phyloP scores from a whole-genome alignment of 2,329 filamentous ascomycete species.

The Chaetothyriales sp. region DNA sequence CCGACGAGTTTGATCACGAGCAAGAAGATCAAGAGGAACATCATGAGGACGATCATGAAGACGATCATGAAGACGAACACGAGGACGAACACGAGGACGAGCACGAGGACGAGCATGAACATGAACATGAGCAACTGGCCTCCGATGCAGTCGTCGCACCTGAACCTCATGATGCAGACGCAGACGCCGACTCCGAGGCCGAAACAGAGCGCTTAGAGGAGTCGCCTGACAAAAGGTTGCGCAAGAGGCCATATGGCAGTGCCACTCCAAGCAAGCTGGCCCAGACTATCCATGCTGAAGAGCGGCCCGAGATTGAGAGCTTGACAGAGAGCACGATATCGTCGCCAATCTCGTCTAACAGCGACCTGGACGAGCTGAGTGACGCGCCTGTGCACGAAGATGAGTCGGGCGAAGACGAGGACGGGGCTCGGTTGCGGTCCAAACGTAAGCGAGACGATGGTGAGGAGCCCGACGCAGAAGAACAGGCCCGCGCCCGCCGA shows the following conservation, averaged over 20 bases:
- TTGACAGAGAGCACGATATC: conserved; percentile 24
- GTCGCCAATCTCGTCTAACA: conserved; percentile 14
- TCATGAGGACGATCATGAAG: conserved; percentile 83
- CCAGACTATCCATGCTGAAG: conserved; percentile 25
- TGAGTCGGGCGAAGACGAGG: conserved; percentile 5
- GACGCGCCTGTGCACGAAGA: conserved; percentile 13
- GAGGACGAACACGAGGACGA: not conserved
- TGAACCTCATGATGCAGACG: conserved; percentile 39
- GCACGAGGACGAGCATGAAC: conserved; percentile 35
- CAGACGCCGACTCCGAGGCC: conserved; percentile 63
- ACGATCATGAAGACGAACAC: conserved; percentile 42
- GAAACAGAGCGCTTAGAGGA: conserved; percentile 87
- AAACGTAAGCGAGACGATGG: conserved; percentile 23
- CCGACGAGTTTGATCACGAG: conserved; percentile 33
- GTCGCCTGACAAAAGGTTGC: conserved; percentile 54
- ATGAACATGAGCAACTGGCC: conserved; percentile 15
- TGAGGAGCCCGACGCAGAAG: conserved; percentile 11
- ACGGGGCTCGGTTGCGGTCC: conserved; percentile 10
- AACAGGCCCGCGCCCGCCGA: conserved; percentile 22
- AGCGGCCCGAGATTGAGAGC: conserved; percentile 18
- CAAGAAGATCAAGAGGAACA: conserved; percentile 76
- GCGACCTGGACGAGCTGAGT: conserved; percentile 14
- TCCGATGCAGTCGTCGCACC: conserved; percentile 20
- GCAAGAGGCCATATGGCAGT: conserved; percentile 45
- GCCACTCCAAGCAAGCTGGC: conserved; percentile 61